Evolutionary conservation across 176 grass and related monocot genomes (phyloP), one percentile per base, ranked within the genome.

Genomic region (Luzula sylvatica): DNA sequence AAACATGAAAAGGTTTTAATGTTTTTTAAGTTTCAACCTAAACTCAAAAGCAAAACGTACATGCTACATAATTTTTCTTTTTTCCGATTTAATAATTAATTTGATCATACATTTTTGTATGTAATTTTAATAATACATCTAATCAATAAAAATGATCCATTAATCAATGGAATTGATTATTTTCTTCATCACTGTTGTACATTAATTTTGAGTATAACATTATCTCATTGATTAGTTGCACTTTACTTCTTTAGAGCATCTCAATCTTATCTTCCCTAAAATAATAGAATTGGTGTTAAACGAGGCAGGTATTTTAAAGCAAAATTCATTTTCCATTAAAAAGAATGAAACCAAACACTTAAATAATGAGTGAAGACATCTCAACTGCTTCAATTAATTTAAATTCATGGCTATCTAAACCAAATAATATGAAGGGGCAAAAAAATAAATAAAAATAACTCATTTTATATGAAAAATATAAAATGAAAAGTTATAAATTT

Each of bases 271-370:
- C 39, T 63, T 30, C 46, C 41, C 42, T 46, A 15, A 23, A 48
- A 15, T 26, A 48, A 46, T 25, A 63, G 24, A 8, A 63, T 48
- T 64, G 3, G 47, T 59, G 40, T 64, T 32, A 64, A 64, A 62
- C 27, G 15, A 63, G n/a, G 55, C 18, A 29, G 42, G 42, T 1
- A 30, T 20, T 21, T 60, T 27, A n/a, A 47, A 63, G 15, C 58
- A 63, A 46, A 46, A 11, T 42, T 23, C 15, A 45, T n/a, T 26
- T 46, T 46, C n/a, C 39, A 46, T 42, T 11, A 62, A 9, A 35
- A 35, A 1, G 30, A 7, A 35, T 9, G 7, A 35, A 35, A 35
- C 30, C 9, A 35, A 35, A 35, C 30, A 35, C 30, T 35, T 47
- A 39, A n/a, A 62, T 46, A 51, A 47, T 63, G 12, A 63, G 58